Evolutionary conservation across 2,329 filamentous ascomycete genomes (phyloP).

Genomic region (Colletotrichum costaricense): DNA sequence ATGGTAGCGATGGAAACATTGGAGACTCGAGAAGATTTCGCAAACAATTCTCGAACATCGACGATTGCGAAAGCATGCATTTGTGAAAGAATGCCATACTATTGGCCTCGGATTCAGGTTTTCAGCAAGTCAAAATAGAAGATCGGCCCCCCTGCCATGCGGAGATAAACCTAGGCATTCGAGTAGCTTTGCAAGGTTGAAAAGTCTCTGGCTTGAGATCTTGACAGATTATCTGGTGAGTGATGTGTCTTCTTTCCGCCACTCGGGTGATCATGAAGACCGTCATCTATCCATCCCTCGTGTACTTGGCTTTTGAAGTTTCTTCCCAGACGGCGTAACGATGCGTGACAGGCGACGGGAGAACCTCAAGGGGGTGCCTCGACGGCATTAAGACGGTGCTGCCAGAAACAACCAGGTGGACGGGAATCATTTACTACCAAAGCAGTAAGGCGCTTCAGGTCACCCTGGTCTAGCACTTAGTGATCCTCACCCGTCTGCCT

Average conservation of each 20-base stretch:
- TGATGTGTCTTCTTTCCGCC: not conserved
- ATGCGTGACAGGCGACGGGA: not conserved
- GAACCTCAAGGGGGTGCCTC: not conserved
- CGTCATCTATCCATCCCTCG: not conserved
- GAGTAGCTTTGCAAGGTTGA: not conserved
- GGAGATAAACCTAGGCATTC: not conserved
- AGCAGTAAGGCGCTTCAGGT: not conserved
- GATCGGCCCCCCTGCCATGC: not conserved
- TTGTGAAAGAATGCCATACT: constrained; percentile 31
- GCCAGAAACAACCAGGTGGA: not conserved
- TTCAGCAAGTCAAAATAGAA: not conserved
- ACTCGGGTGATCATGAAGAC: not conserved
- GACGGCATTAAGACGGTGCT: not conserved
- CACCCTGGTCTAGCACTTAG: too few relatives aligned
- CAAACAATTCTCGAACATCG: constrained; percentile 9
- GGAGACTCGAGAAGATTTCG: not conserved
- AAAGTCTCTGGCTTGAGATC: not conserved
- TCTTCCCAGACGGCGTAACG: not conserved
- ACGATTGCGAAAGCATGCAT: constrained; percentile 22
- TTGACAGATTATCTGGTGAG: not conserved
- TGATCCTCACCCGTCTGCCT: too few relatives aligned
- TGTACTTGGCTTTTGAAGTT: not conserved
- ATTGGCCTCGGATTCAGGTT: not conserved
- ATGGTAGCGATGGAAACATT: not conserved
- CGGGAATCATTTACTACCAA: not conserved